Base-by-base conservation (phyloP, 2,329 filamentous ascomycete genomes). In the Fusarium buxicola region DNA sequence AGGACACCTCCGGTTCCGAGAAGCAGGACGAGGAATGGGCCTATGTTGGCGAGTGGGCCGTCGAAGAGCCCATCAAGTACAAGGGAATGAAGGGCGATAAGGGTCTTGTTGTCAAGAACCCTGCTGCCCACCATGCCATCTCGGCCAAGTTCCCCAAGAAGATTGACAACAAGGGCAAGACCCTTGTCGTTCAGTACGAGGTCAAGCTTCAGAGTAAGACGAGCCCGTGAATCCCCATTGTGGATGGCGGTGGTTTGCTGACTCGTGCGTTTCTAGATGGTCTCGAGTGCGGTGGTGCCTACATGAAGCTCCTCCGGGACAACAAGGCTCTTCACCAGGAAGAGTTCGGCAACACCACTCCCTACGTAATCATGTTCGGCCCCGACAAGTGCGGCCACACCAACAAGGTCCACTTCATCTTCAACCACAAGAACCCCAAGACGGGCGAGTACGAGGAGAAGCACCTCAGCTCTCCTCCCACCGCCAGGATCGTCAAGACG, bases 381-480 rank as follows among this genome's bases (percentile, higher is more conserved):
- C 95, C 95, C 72, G 95, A 99, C 85, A 98, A 98, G 90, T 99
- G 95, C 79, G 95, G 95, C 79, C 87, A 92, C 77, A 98, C 92
- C 80, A 99, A 99, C 90, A 98, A 98, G 90, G 92, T 96, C 49
- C 86, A 88, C 81, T 97, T 99, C 84, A 99, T 99, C 80, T 96
- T 99, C 89, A 95, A 96, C 82, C 95, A 99, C 91, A 99, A 98
- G 92, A 99, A 98, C 88, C 95, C 95, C 77, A 97, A 97, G 91
- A 97, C 93, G 41, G 94, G 94, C 83, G 92, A 97, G 81, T 99
- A 99, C 75, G 94, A 99, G 87, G 95, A 99, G 91, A 99, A 99
- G 90, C 95, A 99, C 82, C 86, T 99, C 66, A 88, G 86, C 76
- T 86, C 86, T 72, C 90, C 94, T 66, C 94, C 95, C 61, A 85